These are phyloP conservation scores for Dothideomycetes sp. DNA, from an alignment of 2,329 filamentous ascomycete species.

Conservation along the genomic window DNA sequence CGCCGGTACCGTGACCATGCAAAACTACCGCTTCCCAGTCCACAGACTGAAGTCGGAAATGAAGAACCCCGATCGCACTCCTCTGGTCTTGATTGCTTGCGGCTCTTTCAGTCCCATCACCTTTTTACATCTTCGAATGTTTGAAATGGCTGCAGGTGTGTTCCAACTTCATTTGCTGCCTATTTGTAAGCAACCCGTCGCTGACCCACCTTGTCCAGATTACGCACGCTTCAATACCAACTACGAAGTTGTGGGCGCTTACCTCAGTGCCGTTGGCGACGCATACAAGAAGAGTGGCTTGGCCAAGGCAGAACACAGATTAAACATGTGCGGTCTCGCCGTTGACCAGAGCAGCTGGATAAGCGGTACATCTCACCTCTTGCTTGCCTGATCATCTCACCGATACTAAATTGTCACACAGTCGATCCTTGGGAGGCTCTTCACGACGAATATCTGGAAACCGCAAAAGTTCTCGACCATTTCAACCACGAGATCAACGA, in stretches of 20 bases:
- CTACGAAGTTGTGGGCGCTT: constrained; percentile 80
- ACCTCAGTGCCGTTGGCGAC: constrained; percentile 66
- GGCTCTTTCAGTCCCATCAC: constrained; percentile 38
- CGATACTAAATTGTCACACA: constrained; percentile 15
- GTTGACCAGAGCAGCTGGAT: constrained; percentile 68
- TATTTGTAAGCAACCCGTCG: no score
- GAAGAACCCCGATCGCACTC: constrained; percentile 45
- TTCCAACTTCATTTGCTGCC: no score
- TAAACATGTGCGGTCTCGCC: constrained; percentile 80
- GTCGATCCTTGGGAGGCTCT: constrained; percentile 85
- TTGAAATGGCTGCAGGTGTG: constrained; percentile 59
- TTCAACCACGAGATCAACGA: constrained; percentile 84
- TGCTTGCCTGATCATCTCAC: not conserved
- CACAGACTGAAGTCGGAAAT: constrained; percentile 47
- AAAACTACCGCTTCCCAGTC: constrained; percentile 50
- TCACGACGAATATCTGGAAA: constrained; percentile 75
- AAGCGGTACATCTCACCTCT: constrained; percentile 32
- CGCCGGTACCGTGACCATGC: constrained; percentile 21
- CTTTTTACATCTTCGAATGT: constrained; percentile 74
- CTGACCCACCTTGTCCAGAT: constrained; percentile 35
- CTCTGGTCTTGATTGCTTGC: constrained; percentile 58
- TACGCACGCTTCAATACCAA: constrained; percentile 63
- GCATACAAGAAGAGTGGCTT: constrained; percentile 73
- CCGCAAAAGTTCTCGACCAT: constrained; percentile 80
- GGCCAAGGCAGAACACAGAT: constrained; percentile 59